phyloP scores from a whole-genome alignment of 495 filamentous ascomycete genomes.

The Podospora bellae-mahoneyi region DNA sequence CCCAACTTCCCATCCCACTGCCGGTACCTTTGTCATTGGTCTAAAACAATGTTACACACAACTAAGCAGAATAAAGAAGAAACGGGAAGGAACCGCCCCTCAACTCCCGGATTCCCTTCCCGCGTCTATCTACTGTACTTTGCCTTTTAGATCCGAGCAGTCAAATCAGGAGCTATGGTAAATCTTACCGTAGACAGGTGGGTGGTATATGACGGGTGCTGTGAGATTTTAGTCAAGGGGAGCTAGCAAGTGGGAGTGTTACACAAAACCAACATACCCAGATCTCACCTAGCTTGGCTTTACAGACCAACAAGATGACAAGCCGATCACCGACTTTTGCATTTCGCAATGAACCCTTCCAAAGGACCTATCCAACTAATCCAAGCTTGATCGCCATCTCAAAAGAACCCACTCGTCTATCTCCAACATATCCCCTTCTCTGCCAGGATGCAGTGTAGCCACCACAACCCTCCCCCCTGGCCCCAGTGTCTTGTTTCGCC shows the following conservation, averaged over 20 bases:
- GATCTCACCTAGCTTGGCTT: neutral
- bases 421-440: neutral
- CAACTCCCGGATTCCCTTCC: neutral
- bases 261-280: neutral
- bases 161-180: neutral
- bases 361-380: neutral
- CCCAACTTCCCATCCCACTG: too few species aligned
- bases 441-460: neutral
- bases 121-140: neutral
- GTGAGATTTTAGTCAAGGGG: neutral
- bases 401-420: neutral
- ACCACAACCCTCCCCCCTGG: neutral
- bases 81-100: neutral
- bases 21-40: neutral
- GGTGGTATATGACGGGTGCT: neutral
- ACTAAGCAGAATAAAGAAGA: neutral
- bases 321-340: neutral
- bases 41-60: neutral
- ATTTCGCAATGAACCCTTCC: neutral
- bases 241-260: neutral
- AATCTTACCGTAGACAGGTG: too few species aligned
- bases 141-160: neutral
- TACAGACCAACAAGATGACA: neutral
- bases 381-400: neutral
- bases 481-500: neutral